These are phyloP conservation scores for Penicillium cinerascens DNA, from an alignment of 495 filamentous ascomycete species.

Conservation along the genomic window DNA sequence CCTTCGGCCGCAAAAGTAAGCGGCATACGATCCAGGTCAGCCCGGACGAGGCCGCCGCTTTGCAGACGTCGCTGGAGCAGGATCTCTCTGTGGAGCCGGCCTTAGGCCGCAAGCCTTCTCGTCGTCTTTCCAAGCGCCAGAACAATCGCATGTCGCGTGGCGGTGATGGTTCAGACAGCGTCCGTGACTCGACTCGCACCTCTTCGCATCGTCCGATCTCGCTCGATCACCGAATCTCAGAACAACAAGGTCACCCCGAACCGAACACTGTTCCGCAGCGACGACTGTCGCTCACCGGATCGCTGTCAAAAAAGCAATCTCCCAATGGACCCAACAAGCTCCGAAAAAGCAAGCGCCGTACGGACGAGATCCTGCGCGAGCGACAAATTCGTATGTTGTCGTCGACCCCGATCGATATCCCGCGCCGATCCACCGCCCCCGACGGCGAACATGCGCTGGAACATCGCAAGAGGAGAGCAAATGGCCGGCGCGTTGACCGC, in stretches of 20 bases:
- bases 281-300: slow-evolving; percentile 47
- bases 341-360: slow-evolving; percentile 72
- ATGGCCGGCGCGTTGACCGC: slow-evolving; percentile 58
- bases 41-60: slow-evolving; percentile 29
- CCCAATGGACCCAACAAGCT: slow-evolving; percentile 50
- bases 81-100: slow-evolving; percentile 25
- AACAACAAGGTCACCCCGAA: slow-evolving; percentile 10
- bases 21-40: slow-evolving; percentile 46
- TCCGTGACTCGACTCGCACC: slow-evolving; percentile 34
- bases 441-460: slow-evolving; percentile 46
- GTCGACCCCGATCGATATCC: slow-evolving; percentile 58
- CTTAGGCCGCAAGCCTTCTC: slow-evolving; percentile 40
- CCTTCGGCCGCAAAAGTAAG: slow-evolving; percentile 65
- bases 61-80: slow-evolving; percentile 24
- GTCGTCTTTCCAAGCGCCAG: slow-evolving; percentile 39
- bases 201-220: slow-evolving; percentile 23
- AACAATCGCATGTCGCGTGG: slow-evolving; percentile 34
- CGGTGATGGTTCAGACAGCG: slow-evolving; percentile 25
- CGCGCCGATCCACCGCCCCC: slow-evolving; percentile 55
- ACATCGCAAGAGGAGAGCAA: slow-evolving; percentile 55
- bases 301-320: slow-evolving; percentile 61
- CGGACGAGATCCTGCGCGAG: slow-evolving; percentile 69
- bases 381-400: slow-evolving; percentile 85
- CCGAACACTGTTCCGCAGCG: slow-evolving; percentile 18
- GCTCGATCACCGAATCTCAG: slow-evolving; percentile 13